Base-by-base conservation (phyloP, 2,329 filamentous ascomycete species). In the Trichoderma semiorbis region DNA sequence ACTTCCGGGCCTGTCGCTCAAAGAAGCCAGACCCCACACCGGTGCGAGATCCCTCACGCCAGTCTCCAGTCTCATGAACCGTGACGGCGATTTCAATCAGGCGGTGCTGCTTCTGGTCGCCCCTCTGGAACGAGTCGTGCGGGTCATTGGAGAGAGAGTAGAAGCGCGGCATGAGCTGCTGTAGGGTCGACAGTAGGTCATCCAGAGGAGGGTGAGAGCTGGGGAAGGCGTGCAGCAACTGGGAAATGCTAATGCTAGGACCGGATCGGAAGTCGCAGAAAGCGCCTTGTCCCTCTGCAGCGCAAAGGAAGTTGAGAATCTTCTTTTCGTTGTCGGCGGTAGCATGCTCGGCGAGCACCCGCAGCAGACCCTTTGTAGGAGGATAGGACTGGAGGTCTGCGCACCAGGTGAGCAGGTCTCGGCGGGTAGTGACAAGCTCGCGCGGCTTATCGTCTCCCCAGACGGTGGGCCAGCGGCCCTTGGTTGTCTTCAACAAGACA, bases 131-230 rank as follows among this genome's bases (percentile, higher is more conserved):
- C 8, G 87, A 87, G 75, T 97, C 90, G 74, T 96, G 93, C 0
- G 96, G 96, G 78, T 99, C 96, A 80, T 97, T 98, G 69, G 95
- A 98, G 16, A 99, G 90, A 5, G 95, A 98, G 84, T 99, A 99
- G 85, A 99, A 99, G 73, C 96, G 93, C 3, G 96, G 96, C 95
- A 98, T 98, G 66, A 98, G 87, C 63, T 93, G 92, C 77, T 92
- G 93, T 68, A 98, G 88, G 57, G 92, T 88, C 3, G 92, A 93
- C 43, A 98, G 87, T 12, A 99, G 86, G 72, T 90, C 86, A 69
- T 96, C 93, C 76, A 99, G 86, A 5, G 95, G 94, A 68, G 96
- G 96, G 79, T 94, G 93, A 7, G 93, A 90, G 53, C 94, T 97
- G 3, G 96, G 94, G 85, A 99, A 99, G 2, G 96, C 96, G 78